Base-by-base conservation (phyloP, 1,284 basidiomycete genomes). In the Cryptococcus jaspeensis region DNA sequence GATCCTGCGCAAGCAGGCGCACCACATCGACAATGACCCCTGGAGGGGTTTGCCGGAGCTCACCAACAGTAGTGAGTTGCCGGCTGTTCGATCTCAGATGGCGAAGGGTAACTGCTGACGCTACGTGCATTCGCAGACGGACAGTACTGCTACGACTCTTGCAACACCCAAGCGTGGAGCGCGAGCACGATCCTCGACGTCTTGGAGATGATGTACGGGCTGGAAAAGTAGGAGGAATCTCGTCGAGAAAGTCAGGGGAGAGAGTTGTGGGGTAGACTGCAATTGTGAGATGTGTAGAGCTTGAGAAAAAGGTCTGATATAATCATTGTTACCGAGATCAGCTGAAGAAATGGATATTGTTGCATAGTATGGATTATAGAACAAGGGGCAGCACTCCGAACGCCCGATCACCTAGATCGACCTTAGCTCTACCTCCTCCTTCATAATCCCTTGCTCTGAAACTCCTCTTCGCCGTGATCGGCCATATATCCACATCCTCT, bases 31-130 rank as follows among this genome's bases (percentile, higher is more conserved):
- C 63, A 81, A 80, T 32, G 90, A 95, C 70, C 81, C 87, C 12
- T 97, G 93, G 93, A 85, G 88, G 46, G 93, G 93, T 41, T 79
- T 97, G 36, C 93, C 93, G 0, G 94, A 97, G 77, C 79, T 97
- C 64, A 92, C 90, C 58, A 93, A 95, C 76, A 83, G 84, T 64
- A 83, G 70, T 74, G 62, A 65, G 72, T 52, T 15, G 8, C 37
- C n/a, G n/a, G n/a, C n/a, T n/a, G 6, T 52, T 52, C 28, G 38
- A 37, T 35, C 18, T 23, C n/a, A 32, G 28, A 32, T 4, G 28
- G 28, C 9, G 28, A 32, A 32, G 9, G 25, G 20, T 20, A n/a
- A n/a, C n/a, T 28, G 23, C 45, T 50, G 18, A 36, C 22, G 32
- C 32, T 4, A 18, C 15, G n/a, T 40, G 35, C 38, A n/a, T 9